Base-by-base conservation (phyloP, 1,139 yeast genomes). In the Blastobotrys indianensis region DNA sequence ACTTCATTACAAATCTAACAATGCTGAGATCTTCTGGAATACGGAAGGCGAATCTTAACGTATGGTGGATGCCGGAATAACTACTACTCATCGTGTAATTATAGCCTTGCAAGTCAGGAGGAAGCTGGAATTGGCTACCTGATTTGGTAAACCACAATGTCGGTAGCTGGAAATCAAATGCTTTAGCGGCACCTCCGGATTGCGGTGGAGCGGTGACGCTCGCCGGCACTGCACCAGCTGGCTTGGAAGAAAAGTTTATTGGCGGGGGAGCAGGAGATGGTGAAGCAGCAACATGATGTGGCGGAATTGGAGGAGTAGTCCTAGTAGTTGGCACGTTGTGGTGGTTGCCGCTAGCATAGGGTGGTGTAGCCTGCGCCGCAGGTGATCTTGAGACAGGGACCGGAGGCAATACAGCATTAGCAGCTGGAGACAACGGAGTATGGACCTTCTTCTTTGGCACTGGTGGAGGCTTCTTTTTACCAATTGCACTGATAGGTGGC, bases 21-120 rank as follows among this genome's bases (percentile, higher is more conserved):
- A 76, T 70, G 0, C 80, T 65, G 51, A 82, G 66, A 55, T 82
- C 86, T n/a, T 63, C 63, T 1, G 59, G 47, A 44, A 76, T 63
- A 32, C 82, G 65, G 37, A 75, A 47, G 1, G 65, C 61, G 10
- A 65, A 12, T 7, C 52, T 51, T 23, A 66, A 43, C 10, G 54
- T 47, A 32, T 53, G 45, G 15, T 36, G 36, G 23, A 44, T 37
- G 17, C 60, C 57, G 6, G 55, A 36, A 23, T 42, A 39, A 20
- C 49, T 11, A 12, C 48, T 32, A 33, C 57, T 35, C 42, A 48
- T 45, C 32, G 55, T 48, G 45, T 53, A 45, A 45, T 58, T 53
- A 41, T 51, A 45, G 10, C 55, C 55, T 35, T 49, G 59, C 16
- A 64, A 52, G 20, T 53, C 54, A 2, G 55, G 51, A 1, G 64